Evolutionary conservation across 225 moss, liverwort and hornwort genomes (phyloP).

Genomic region (Takakia lepidozioides): DNA sequence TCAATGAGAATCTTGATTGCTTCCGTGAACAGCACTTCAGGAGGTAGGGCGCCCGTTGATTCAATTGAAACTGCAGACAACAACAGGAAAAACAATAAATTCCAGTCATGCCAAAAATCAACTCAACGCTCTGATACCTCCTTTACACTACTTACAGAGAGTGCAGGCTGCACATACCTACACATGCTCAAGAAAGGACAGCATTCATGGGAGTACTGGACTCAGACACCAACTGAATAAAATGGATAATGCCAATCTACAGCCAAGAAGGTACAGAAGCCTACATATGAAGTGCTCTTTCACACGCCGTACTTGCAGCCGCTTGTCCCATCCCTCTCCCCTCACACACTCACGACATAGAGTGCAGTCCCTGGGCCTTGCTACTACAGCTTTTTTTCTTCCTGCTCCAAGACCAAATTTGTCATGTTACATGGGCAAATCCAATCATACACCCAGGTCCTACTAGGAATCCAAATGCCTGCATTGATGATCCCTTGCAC

Average conservation of each 20-base stretch:
- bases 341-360: constrained; percentile 96
- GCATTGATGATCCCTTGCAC: not conserved
- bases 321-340: constrained; percentile 83
- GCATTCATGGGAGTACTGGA: too few relatives aligned
- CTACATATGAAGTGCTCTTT: constrained; percentile 98
- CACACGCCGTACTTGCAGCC: constrained; percentile 72
- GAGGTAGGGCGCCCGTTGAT: constrained; percentile 87
- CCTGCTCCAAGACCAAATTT: constrained; percentile 26
- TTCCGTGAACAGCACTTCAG: constrained; percentile 82
- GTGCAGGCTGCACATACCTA: too few relatives aligned
- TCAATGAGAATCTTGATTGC: constrained; percentile 73
- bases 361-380: constrained; percentile 82
- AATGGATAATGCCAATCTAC: too few relatives aligned
- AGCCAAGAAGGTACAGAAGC: too few relatives aligned
- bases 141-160: too few relatives aligned
- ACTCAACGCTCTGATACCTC: too few relatives aligned
- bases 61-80: constrained; percentile 77
- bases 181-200: too few relatives aligned
- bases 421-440: not conserved
- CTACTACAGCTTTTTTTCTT: constrained; percentile 49
- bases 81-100: too few relatives aligned
- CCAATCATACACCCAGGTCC: not conserved
- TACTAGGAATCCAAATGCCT: too few relatives aligned
- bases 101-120: too few relatives aligned
- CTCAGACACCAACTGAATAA: too few relatives aligned